Evolutionary conservation across 306 rosid genomes (phyloP), one percentile per base, ranked within the genome.

Genomic region (Prunus dulcis): DNA sequence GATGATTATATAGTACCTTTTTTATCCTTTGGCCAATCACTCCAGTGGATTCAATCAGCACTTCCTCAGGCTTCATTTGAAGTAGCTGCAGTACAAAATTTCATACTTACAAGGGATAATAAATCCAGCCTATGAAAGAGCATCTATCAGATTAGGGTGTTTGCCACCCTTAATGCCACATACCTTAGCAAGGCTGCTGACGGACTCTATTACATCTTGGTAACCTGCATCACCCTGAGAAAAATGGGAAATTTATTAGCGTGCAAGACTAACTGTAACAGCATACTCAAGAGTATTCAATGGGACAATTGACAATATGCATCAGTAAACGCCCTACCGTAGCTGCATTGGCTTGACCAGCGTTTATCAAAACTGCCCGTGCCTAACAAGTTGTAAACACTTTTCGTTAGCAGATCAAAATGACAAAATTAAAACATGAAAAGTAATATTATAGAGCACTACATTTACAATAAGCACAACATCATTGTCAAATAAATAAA

Each of bases 311-410:
- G 55, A 23, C 23, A 6, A 15, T n/a, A 38, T 9, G 25, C 20
- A 30, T 75, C 61, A 45, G 58, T 41, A 49, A 7, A 63, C 8
- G 43, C 28, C 79, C 69, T 86, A 94, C 98, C 67, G 97, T 92
- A 43, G 96, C 96, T 14, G 97, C 98, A 88, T 94, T 94, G 75
- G 97, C 98, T 83, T 94, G 98, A 81, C 98, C 98, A 57, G 98
- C 98, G 76, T 94, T 94, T 67, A 86, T 94, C 81, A 94, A 79
- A 76, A 94, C 95, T 18, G 96, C 97, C 53, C 97, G 97, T 3
- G 95, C 98, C 97, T 92, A 89, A 61, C 56, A 78, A 75, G 78
- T 86, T 38, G 74, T 25, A 73, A 61, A 83, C 41, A 53, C 47
- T n/a, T 71, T 25, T 60, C 60, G 73, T 82, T 51, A 81, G 86